Evolutionary conservation across 148 eudicot genomes (phyloP), one percentile per base, ranked within the genome.

Genomic region (Heliosperma pusillum): DNA sequence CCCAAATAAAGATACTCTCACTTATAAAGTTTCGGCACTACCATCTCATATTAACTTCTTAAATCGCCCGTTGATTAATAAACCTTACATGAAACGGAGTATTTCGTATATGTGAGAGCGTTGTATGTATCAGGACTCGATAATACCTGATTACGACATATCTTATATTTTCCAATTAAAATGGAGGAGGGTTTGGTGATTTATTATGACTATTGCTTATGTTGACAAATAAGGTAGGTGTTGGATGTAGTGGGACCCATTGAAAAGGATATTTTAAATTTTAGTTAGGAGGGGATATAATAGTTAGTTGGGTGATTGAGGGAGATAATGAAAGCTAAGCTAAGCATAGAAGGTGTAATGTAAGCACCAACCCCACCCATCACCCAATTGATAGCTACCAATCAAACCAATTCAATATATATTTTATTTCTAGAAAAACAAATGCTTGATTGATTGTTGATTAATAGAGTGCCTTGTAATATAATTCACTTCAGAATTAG

Each of bases 241-340:
- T 80, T 89, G 81, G 90, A 85, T 85, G 84, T 10, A 71, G 71
- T 68, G 82, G 90, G 90, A 19, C 84, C 89, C 58, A 66, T 75
- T 58, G 81, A 74, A 56, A 74, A 68, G 64, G 63, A 80, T 59
- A 67, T 69, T 82, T 71, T 77, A 44, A 77, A 72, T 79, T 82
- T 55, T 78, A 72, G 82, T 85, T 76, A 30, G 71, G 72, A 80
- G 81, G 73, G 72, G 81, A 47, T 73, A 66, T 70, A 72, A 59
- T 69, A 73, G 76, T 82, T 81, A 71, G 87, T 84, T 80, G 76
- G 84, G 77, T 80, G 84, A 78, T 79, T 78, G 66, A 72, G 64
- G 82, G 81, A 76, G 77, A 76, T 60, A 82, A 79, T 63, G 72
- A 70, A 78, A 73, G 78, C 13, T 52, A 79, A 58, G 66, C 22